phyloP scores from a whole-genome alignment of 495 filamentous ascomycete genomes.

The Penicillium waksmanii region DNA sequence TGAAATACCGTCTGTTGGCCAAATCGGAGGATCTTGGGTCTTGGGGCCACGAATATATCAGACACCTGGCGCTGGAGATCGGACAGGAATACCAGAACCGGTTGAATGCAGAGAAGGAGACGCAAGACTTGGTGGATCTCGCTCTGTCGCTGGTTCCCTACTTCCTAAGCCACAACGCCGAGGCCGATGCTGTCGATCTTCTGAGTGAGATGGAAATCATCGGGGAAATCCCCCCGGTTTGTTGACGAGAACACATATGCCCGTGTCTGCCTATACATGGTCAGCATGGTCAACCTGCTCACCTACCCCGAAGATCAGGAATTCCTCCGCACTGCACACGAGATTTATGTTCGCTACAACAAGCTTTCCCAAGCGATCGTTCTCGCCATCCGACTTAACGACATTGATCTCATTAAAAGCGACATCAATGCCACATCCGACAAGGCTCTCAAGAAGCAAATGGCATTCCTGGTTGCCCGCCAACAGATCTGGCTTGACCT shows the following conservation, averaged over 20 bases:
- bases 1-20: slow-evolving; percentile 91
- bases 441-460: slow-evolving; percentile 83
- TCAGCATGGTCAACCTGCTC: slow-evolving; percentile 96
- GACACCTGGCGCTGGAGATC: slow-evolving; percentile 93
- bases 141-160: slow-evolving; percentile 85
- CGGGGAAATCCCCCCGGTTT: slow-evolving; percentile 82
- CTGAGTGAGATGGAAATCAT: slow-evolving; percentile 97
- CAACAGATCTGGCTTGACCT: slow-evolving; percentile 87
- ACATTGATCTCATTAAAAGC: slow-evolving; percentile 73
- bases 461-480: slow-evolving; percentile 89
- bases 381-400: slow-evolving; percentile 91
- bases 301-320: slow-evolving; percentile 96
- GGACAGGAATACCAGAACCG: slow-evolving; percentile 89
- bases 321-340: slow-evolving; percentile 88
- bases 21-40: slow-evolving; percentile 91
- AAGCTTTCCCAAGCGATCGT: slow-evolving; percentile 91
- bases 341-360: slow-evolving; percentile 89
- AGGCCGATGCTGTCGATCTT: slow-evolving; percentile 96
- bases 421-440: slow-evolving; percentile 83
- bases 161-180: slow-evolving; percentile 95
- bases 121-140: slow-evolving; percentile 78
- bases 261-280: slow-evolving; percentile 95
- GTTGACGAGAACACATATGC: slow-evolving; percentile 93
- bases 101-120: slow-evolving; percentile 62
- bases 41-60: slow-evolving; percentile 98